Conservation (phyloP, 1,139 yeast genomes). For the Eremothecium sinecaudum region DNA sequence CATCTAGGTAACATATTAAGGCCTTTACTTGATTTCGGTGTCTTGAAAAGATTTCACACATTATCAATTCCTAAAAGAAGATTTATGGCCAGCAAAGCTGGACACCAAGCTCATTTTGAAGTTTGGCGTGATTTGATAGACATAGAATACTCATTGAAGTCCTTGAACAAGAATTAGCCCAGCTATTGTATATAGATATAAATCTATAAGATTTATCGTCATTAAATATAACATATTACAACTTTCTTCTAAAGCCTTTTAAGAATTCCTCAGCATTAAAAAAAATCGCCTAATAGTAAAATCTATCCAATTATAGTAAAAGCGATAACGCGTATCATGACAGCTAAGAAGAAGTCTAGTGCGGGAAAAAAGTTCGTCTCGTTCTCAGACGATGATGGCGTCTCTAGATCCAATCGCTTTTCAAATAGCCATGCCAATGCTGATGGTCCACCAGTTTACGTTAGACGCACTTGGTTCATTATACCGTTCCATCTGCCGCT, state of each 20-base stretch:
- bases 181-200: too few relatives aligned
- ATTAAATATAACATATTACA: too few relatives aligned
- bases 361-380: constrained; percentile 32
- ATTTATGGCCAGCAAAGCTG: constrained; percentile 46
- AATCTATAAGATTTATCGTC: too few relatives aligned
- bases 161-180: constrained; percentile 14
- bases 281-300: too few relatives aligned
- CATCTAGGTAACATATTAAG: constrained; percentile 31
- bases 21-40: constrained; percentile 53
- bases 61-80: constrained; percentile 50
- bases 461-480: constrained; percentile 28
- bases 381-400: constrained; percentile 32
- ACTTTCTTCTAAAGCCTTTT: too few relatives aligned
- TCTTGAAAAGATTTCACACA: constrained; percentile 44
- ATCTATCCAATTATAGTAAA: too few relatives aligned
- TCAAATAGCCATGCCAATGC: constrained; percentile 22
- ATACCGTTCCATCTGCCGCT: constrained; percentile 45
- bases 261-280: too few relatives aligned
- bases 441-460: constrained; percentile 28
- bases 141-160: constrained; percentile 34
- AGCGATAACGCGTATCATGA: too few relatives aligned
- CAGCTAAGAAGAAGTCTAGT: constrained; percentile 18
- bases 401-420: constrained; percentile 14
- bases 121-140: constrained; percentile 62
- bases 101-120: constrained; percentile 47